Evolutionary conservation across 108 stramenopile genomes (phyloP), one percentile per base, ranked within the genome.

Genomic region (Fistulifera solaris): DNA sequence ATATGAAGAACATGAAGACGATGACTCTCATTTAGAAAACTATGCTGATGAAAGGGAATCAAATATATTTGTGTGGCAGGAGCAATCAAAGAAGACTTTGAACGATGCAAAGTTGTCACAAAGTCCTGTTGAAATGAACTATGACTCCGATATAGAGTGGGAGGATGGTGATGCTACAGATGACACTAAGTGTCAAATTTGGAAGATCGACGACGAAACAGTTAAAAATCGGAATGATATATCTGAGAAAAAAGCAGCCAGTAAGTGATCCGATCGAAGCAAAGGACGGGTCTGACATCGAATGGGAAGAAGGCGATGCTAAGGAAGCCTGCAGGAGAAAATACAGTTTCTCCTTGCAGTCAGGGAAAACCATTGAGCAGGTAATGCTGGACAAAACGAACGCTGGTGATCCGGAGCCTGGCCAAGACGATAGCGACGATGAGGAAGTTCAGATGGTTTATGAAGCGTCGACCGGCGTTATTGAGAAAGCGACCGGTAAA

Each of bases 101-200:
- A 16, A 38, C n/a, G 25, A 17, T 26, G 19, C 23, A 45, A 31
- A 16, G 22, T 4, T 16, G 8, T 8, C 31, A 35, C 6, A 3
- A 35, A 6, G 31, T 35, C 31, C 17, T 13, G 2, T 15, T 16
- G 50, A 61, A 38, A 56, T 56, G 35, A 54, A 56, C 12, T 54
- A 59, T 5, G 68, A 73, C n/a, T 72, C 69, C 27, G 69, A 71
- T 35, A 56, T 78, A 48, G 72, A 71, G 39, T 76, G 77, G 77
- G 77, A 78, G 65, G 81, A 78, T 51, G 75, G 76, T 42, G n/a
- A n/a, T n/a, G n/a, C n/a, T n/a, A n/a, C n/a, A n/a, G n/a, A n/a
- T n/a, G n/a, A n/a, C n/a, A n/a, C n/a, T n/a, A n/a, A n/a, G n/a
- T n/a, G n/a, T n/a, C n/a, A n/a, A n/a, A n/a, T n/a, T n/a, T n/a